Conservation (phyloP, 768 basidiomycete species). For the Rhizopogon vulgaris region DNA sequence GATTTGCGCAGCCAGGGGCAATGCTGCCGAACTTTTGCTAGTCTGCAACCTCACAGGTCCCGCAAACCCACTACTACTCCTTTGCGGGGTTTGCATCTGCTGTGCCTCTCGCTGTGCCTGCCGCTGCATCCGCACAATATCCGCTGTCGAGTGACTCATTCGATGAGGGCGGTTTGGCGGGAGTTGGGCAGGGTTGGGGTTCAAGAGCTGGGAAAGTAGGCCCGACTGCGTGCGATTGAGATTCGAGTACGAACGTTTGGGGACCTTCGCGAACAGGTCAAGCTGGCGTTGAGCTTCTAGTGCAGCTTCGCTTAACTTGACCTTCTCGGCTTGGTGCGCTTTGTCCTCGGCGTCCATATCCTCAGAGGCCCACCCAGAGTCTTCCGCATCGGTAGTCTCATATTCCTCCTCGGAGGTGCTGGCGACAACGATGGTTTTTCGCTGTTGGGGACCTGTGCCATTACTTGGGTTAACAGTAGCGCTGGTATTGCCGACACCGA, state of each 20-base stretch:
- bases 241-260: slow-evolving; percentile 58
- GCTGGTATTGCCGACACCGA: slow-evolving; percentile 7
- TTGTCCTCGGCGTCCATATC: slow-evolving; percentile 36
- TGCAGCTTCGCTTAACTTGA: slow-evolving; percentile 45
- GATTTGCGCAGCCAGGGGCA: slow-evolving; percentile 51
- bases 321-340: slow-evolving; percentile 24
- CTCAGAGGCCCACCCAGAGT: slow-evolving; percentile 60
- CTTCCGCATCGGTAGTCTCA: slow-evolving; percentile 51
- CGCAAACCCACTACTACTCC: slow-evolving; percentile 24
- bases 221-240: slow-evolving; percentile 50
- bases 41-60: slow-evolving; percentile 32
- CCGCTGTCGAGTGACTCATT: slow-evolving; percentile 41
- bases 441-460: slow-evolving; percentile 23
- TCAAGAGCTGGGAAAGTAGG: slow-evolving; percentile 61
- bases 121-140: slow-evolving; percentile 28
- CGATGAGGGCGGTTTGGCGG: slow-evolving; percentile 56
- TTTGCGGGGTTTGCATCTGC: slow-evolving; percentile 19
- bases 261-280: slow-evolving; percentile 68
- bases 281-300: slow-evolving; percentile 57
- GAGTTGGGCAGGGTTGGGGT: slow-evolving; percentile 60
- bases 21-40: slow-evolving; percentile 53
- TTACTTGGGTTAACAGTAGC: slow-evolving; percentile 10
- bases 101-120: slow-evolving; percentile 15
- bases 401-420: slow-evolving; percentile 41
- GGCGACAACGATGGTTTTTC: slow-evolving; percentile 41